A percentile compares a stretch with the other conserved stretches of the same genome.
phyloP scores from a whole-genome alignment of 208 protist species.

The Naegleria lovaniensis region DNA sequence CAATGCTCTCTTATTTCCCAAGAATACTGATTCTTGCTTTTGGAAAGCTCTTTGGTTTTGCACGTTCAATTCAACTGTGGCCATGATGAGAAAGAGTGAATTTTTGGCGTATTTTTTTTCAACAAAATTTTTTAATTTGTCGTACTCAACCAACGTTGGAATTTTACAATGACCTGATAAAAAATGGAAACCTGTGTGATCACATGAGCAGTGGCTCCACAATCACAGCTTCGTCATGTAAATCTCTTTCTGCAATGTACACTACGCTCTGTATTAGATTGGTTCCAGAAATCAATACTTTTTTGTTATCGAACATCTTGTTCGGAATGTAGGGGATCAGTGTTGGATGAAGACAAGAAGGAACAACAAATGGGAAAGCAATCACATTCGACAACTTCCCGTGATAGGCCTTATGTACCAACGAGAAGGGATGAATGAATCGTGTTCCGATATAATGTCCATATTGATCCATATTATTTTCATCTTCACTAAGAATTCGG shows the following conservation, averaged over 20 bases:
- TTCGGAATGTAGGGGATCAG: background rate
- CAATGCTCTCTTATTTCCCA: slow-evolving; percentile 45
- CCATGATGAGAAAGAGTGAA: background rate
- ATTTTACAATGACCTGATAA: no score
- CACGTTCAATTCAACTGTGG: background rate
- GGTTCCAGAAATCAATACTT: background rate
- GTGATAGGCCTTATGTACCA: background rate
- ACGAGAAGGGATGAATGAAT: background rate
- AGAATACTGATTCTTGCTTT: slow-evolving; percentile 67
- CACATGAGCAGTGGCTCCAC: background rate
- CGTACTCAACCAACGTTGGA: background rate
- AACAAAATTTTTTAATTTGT: background rate
- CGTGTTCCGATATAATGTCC: background rate
- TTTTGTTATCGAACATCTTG: background rate
- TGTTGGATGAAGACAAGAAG: background rate
- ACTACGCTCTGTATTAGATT: background rate
- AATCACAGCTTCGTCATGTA: background rate
- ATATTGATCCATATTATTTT: background rate
- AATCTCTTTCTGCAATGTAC: background rate
- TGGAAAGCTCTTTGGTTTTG: slow-evolving; percentile 68
- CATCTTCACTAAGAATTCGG: background rate
- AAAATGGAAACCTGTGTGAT: no score
- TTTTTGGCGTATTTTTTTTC: background rate
- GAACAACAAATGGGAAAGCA: background rate
- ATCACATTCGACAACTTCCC: background rate